Conservation (phyloP, 208 protist genomes). For the Naegleria gruberi region DNA sequence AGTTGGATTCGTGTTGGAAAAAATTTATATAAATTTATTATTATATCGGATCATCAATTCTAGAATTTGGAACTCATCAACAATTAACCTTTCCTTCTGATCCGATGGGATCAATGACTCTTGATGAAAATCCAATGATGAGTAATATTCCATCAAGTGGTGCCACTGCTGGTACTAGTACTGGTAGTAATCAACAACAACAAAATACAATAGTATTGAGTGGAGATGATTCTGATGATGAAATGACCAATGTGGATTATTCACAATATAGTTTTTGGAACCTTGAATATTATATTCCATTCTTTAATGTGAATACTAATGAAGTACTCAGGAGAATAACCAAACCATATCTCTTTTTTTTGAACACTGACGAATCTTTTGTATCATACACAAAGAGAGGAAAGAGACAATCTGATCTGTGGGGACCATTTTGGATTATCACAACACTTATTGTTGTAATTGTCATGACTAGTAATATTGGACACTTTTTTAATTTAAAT, state of each 20-base stretch:
- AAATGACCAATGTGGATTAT: neutral
- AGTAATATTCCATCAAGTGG: neutral
- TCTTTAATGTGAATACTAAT: neutral
- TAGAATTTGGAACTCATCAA: neutral
- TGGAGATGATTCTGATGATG: neutral
- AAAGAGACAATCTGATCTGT: neutral
- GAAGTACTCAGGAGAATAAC: neutral
- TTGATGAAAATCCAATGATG: neutral
- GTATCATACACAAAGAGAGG: neutral
- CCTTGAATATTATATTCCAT: conserved; percentile 13
- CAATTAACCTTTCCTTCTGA: neutral
- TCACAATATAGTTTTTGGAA: conserved; percentile 10
- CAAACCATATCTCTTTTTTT: neutral
- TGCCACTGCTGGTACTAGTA: neutral
- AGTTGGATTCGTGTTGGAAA: neutral
- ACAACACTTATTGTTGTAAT: neutral
- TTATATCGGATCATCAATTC: neutral
- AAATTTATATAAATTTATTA: neutral
- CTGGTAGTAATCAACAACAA: neutral
- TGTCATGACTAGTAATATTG: neutral
- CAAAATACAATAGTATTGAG: neutral
- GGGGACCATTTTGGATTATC: conserved; percentile 13
- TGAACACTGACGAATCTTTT: neutral
- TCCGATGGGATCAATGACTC: neutral
- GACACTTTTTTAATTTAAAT: neutral